These are phyloP conservation scores for Cladosporium austrohemisphaericum DNA, from an alignment of 2,329 filamentous ascomycete genomes.

Conservation along the genomic window DNA sequence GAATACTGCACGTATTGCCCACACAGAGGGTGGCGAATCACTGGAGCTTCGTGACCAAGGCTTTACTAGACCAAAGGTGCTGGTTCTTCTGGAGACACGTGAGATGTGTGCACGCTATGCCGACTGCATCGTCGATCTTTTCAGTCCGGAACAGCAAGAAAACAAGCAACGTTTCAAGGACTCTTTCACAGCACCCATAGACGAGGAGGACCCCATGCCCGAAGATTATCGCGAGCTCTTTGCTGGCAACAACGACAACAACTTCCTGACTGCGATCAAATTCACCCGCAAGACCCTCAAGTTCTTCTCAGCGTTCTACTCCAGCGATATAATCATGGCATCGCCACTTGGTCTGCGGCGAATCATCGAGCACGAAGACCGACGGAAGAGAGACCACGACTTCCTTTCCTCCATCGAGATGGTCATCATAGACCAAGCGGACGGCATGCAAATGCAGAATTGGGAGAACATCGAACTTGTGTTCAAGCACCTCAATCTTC, in stretches of 20 bases:
- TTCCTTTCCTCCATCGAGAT: conserved; percentile 93
- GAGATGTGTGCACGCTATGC: conserved; percentile 78
- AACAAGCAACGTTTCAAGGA: conserved; percentile 92
- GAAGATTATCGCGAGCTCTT: conserved; percentile 88
- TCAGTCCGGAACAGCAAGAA: conserved; percentile 84
- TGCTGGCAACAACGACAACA: conserved; percentile 92
- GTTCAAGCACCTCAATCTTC: conserved; percentile 84
- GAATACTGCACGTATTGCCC: conserved; percentile 76
- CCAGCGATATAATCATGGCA: conserved; percentile 88
- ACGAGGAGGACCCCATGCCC: conserved; percentile 70
- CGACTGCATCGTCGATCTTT: conserved; percentile 70
- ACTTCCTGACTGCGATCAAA: conserved; percentile 93
- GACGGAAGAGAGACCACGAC: conserved; percentile 72
- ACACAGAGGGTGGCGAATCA: conserved; percentile 58
- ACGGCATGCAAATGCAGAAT: conserved; percentile 94
- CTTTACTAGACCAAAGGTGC: conserved; percentile 88
- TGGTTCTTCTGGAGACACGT: conserved; percentile 85
- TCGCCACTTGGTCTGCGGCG: conserved; percentile 86
- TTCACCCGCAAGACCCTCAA: conserved; percentile 95
- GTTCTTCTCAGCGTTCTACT: conserved; percentile 93
- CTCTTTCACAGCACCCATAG: conserved; percentile 66
- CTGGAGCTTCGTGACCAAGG: conserved; percentile 86
- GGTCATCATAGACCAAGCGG: conserved; percentile 83
- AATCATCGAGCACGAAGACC: conserved; percentile 76
- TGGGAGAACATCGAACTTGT: conserved; percentile 95